Base-by-base conservation (phyloP, 495 filamentous ascomycete genomes). In the Aspergillus incahuasiensis region DNA sequence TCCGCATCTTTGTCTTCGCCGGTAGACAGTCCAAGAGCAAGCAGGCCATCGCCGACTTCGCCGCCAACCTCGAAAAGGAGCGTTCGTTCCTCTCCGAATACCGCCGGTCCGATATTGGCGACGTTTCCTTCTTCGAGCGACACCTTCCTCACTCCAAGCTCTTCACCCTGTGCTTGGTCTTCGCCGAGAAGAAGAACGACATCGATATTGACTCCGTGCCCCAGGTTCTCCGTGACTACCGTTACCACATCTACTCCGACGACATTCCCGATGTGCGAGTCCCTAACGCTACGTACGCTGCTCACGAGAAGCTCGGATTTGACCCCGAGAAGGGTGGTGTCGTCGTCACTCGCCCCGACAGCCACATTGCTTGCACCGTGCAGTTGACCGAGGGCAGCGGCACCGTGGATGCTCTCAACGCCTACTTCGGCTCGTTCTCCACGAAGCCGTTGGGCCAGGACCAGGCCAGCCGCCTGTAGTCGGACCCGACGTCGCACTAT, bases 251-350 rank as follows among this genome's bases (percentile, higher is more conserved):
- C 43, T 96, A 95, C 63, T 87, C 90, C 5, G 91, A 96, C 60
- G 88, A 95, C 69, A 79, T 89, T 40, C 86, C 85, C 78, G 88
- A 92, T 67, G 72, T 78, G 41, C 75, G 81, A 12, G 84, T 88
- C 1, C 86, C 87, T 0, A 73, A 85, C 43, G 86, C 87, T 18
- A 74, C 73, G 55, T 89, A 84, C 24, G 76, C 88, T 9, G 90
- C 90, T 22, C 91, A 96, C 74, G 84, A 87, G 46, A 95, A 92
- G 79, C 87, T 95, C 77, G 91, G 91, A 0, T 68, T 95, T 21
- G 79, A 88, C 59, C 71, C 85, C 61, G 84, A 86, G 53, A 80
- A 73, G 62, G 91, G 90, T 20, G 89, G 85, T 50, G 79, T 95
- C 6, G 82, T 94, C 13, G 85, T 96, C 38, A 88, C 92, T 25